phyloP scores from a whole-genome alignment of 257 asterid species.

The Misopates orontium region DNA sequence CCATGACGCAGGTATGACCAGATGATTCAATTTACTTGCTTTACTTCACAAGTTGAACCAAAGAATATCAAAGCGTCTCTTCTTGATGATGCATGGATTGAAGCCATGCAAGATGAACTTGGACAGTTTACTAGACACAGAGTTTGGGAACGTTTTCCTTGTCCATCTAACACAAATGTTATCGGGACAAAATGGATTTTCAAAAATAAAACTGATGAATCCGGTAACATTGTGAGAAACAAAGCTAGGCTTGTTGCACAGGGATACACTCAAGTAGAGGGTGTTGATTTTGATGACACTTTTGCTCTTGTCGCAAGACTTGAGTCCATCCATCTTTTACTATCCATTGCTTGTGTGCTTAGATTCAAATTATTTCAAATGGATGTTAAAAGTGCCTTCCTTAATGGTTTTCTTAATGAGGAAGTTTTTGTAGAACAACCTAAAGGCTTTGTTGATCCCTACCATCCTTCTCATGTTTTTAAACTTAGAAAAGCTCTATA shows the following conservation, averaged over 20 bases:
- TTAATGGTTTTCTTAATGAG: too few species aligned
- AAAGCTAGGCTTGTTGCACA: neutral
- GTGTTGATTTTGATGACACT: neutral
- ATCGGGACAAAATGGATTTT: neutral
- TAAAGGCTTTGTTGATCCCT: too few species aligned
- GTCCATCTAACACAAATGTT: neutral
- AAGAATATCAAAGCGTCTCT: neutral
- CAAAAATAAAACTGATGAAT: neutral
- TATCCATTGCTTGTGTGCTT: too few species aligned
- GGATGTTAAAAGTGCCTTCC: too few species aligned
- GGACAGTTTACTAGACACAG: neutral
- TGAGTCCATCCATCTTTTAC: neutral
- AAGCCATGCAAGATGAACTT: slow-evolving; percentile 1
- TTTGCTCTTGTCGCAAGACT: neutral
- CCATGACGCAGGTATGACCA: too few species aligned
- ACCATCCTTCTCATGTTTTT: too few species aligned
- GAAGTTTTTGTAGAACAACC: too few species aligned
- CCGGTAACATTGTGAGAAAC: neutral
- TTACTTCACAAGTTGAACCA: neutral
- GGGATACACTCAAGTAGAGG: slow-evolving; percentile 7
- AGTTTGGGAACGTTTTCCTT: neutral
- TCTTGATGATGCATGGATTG: neutral
- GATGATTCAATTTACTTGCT: too few species aligned
- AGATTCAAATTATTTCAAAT: too few species aligned
- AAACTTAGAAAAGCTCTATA: too few species aligned